These are phyloP conservation scores for Pseudogymnoascus sp. DNA, from an alignment of 2,329 filamentous ascomycete genomes.

Conservation along the genomic window DNA sequence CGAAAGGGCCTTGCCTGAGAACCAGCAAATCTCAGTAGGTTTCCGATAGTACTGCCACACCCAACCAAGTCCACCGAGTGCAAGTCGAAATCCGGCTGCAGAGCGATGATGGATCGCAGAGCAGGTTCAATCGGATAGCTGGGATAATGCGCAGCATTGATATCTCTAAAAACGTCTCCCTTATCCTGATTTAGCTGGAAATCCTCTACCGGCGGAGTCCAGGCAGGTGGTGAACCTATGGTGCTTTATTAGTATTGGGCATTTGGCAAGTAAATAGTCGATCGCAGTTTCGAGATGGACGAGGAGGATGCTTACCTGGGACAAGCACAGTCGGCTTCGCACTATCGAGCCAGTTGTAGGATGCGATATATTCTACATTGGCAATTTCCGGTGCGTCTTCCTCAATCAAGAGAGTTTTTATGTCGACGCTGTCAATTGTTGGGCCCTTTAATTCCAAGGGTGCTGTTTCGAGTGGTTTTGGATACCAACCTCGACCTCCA, in stretches of 20 bases:
- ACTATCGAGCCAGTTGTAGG: slow-evolving; percentile 42
- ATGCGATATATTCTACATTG: slow-evolving; percentile 36
- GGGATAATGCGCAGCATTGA: slow-evolving; percentile 35
- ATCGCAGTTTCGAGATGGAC: not conserved
- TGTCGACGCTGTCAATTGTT: slow-evolving; percentile 15
- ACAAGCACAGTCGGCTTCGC: slow-evolving; percentile 33
- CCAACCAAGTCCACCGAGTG: slow-evolving; percentile 44
- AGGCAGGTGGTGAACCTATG: slow-evolving; percentile 41
- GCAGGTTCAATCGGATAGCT: slow-evolving; percentile 34
- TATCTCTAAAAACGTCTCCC: slow-evolving; percentile 36
- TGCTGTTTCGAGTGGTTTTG: not conserved
- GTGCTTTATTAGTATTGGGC: not conserved
- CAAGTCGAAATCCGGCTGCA: slow-evolving; percentile 30
- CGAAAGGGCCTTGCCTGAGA: slow-evolving; percentile 42
- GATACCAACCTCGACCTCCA: not conserved
- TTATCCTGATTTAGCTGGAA: slow-evolving; percentile 34
- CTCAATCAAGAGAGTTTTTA: slow-evolving; percentile 17
- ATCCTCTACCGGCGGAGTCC: slow-evolving; percentile 35
- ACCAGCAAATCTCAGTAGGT: slow-evolving; percentile 48
- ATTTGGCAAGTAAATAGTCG: slow-evolving; percentile 1
- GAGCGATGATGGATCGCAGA: slow-evolving; percentile 31
- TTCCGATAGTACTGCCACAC: slow-evolving; percentile 53
- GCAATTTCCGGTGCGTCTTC: slow-evolving; percentile 27
- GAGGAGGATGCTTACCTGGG: slow-evolving; percentile 31
- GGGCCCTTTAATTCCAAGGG: slow-evolving; percentile 13